Conservation (phyloP, 371 early-diverging fungal species). For the Mucor saturninus region DNA sequence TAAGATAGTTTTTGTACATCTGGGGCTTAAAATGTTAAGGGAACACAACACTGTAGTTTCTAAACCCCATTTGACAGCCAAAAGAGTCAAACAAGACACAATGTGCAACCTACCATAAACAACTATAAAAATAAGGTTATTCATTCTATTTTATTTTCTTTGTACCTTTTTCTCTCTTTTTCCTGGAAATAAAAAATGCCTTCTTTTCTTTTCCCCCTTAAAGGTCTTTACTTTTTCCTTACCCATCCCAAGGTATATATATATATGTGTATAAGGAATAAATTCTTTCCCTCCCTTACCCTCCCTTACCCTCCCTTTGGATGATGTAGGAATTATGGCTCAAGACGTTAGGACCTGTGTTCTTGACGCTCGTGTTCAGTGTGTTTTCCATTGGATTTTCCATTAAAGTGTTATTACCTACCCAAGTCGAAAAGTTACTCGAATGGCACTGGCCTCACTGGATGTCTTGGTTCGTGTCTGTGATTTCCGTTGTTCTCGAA, state of each 20-base stretch:
- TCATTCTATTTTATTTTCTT: neutral
- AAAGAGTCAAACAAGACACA: neutral
- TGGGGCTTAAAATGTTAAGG: too few species aligned
- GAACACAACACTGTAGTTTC: too few species aligned
- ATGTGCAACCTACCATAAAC: conserved; percentile 2
- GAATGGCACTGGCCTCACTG: conserved; percentile 55
- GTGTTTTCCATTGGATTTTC: conserved; percentile 33
- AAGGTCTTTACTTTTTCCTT: conserved; percentile 48
- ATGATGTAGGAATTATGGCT: conserved; percentile 32
- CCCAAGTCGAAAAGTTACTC: conserved; percentile 45
- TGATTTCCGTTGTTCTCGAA: conserved; percentile 48
- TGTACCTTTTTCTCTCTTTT: conserved; percentile 1
- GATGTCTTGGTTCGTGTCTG: conserved; percentile 49
- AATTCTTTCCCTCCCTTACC: neutral
- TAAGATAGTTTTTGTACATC: too few species aligned
- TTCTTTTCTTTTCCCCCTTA: conserved; percentile 43
- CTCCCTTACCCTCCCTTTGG: neutral
- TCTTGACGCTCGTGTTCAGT: conserved; percentile 33
- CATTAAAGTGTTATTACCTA: conserved; percentile 25
- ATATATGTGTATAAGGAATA: neutral
- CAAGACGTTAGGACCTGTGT: conserved; percentile 32
- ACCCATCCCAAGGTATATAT: conserved; percentile 49
- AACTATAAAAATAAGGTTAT: neutral
- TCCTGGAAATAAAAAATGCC: conserved; percentile 4
- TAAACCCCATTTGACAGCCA: too few species aligned